phyloP scores from a whole-genome alignment of 2,329 filamentous ascomycete species.

The Verticillium nonalfalfae region DNA sequence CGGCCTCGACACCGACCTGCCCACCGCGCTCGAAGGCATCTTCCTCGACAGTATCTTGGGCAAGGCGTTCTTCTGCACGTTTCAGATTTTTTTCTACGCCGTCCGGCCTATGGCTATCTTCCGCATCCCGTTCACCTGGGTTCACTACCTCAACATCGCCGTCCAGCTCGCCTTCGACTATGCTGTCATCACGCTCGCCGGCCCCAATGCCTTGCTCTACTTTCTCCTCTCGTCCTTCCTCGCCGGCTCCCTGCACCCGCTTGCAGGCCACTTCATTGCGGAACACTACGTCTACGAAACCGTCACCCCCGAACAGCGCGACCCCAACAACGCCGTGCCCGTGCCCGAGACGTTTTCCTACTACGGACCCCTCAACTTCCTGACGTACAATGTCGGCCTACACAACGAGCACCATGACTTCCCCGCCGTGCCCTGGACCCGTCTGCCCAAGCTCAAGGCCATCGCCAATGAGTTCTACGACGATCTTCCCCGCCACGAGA shows the following conservation, averaged over 20 bases:
- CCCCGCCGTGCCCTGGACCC: conserved; percentile 91
- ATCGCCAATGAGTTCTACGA: conserved; percentile 91
- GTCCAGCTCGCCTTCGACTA: conserved; percentile 76
- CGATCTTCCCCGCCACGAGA: conserved; percentile 76
- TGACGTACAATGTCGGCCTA: conserved; percentile 95
- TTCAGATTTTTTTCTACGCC: conserved; percentile 98
- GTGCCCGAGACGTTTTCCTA: conserved; percentile 96
- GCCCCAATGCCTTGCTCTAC: conserved; percentile 67
- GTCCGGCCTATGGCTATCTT: conserved; percentile 93
- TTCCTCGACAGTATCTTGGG: conserved; percentile 92
- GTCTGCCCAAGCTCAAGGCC: conserved; percentile 67
- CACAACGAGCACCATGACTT: conserved; percentile 99
- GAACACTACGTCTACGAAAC: conserved; percentile 86
- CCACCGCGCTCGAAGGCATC: conserved; percentile 83
- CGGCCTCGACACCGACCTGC: conserved; percentile 91
- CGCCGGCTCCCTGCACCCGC: conserved; percentile 87
- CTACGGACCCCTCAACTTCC: conserved; percentile 84
- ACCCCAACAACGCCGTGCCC: conserved; percentile 55
- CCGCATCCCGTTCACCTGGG: conserved; percentile 75
- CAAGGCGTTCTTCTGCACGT: conserved; percentile 98
- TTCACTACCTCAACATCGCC: conserved; percentile 77
- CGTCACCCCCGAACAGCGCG: conserved; percentile 43
- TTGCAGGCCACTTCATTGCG: conserved; percentile 96
- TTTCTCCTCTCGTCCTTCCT: conserved; percentile 86
- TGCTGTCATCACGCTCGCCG: conserved; percentile 54